Conservation (phyloP, 2,329 filamentous ascomycete species). For the Neodidymelliopsis sp. region DNA sequence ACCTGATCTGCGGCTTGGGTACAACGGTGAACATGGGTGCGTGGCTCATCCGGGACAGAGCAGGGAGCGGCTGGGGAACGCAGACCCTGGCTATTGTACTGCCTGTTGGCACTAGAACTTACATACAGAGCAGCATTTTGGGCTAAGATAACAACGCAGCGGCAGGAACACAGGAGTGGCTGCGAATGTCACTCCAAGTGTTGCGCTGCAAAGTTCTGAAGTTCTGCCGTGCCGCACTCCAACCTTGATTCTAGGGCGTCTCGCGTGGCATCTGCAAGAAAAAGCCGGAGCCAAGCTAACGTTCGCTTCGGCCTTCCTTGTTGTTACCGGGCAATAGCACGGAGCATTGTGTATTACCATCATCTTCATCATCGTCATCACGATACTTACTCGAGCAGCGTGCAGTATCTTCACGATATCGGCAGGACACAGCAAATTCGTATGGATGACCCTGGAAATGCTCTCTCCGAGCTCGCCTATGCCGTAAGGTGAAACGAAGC, state of each 20-base stretch:
- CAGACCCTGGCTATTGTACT: constrained; percentile 8
- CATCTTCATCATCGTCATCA: constrained; percentile 1
- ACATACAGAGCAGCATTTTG: not conserved
- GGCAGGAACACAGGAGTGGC: not conserved
- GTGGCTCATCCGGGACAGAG: constrained; percentile 5
- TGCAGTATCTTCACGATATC: not conserved
- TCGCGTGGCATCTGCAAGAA: constrained; percentile 15
- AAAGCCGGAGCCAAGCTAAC: constrained; percentile 2
- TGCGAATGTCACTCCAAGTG: not conserved
- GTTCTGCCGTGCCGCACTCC: constrained; percentile 3
- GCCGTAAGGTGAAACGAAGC: constrained; percentile 11
- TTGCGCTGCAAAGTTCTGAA: constrained; percentile 2
- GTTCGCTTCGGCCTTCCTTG: constrained; percentile 3
- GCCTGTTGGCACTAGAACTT: no score
- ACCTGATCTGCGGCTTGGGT: constrained; percentile 14
- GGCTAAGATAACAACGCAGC: not conserved
- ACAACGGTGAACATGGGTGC: constrained; percentile 5
- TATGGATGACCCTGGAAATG: not conserved
- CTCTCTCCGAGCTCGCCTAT: constrained; percentile 3
- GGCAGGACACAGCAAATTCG: not conserved
- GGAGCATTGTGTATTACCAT: constrained; percentile 1
- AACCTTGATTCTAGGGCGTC: constrained; percentile 8
- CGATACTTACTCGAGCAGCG: not conserved
- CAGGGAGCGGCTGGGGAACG: constrained; percentile 3
- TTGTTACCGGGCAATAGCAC: not conserved